Base-by-base conservation (phyloP, 1,139 yeast species). In the Pneumocystis wakefieldiae region DNA sequence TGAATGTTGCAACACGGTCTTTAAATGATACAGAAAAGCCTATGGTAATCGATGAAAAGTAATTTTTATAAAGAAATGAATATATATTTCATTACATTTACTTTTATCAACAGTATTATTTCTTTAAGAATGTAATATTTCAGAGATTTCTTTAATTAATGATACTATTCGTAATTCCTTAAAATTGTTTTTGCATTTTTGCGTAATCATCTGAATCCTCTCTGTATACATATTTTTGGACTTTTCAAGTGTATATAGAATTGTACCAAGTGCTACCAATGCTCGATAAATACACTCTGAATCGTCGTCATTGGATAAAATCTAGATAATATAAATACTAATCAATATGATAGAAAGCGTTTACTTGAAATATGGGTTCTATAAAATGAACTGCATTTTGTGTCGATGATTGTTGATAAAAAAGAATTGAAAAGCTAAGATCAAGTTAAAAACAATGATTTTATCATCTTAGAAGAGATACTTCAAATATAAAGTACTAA, bases 231-330 rank as follows among this genome's bases (percentile, higher is more conserved):
- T 24, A 5, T 48, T 12, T 48, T 48, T 24, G 12, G 28, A 24
- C 3, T 48, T 12, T 19, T 29, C 4, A 57, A 39, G 37, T 19
- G 63, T 38, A 14, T 63, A 55, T 10, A 67, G 53, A 4, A 72
- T 64, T 2, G 82, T 82, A 8, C 88, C 89, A 61, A 77, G 75
- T 0, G 85, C 82, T 39, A 84, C 76, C 10, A 78, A 67, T 24
- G 81, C 68, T 66, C 90, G 76, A 71, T 84, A 85, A 0, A 78
- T 76, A 1, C 86, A 79, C 70, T 85, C 90, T n/a, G 79, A 73
- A 69, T 69, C 79, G 15, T 57, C 6, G 7, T 62, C 37, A 10
- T 57, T 24, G 35, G 38, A 36, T 24, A 65, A 39, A 39, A 62
- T 36, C 24, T 38, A 24, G 29, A 24, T 28, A 4, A 4, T 38